Base-by-base conservation (phyloP, 2,329 filamentous ascomycete species). In the Leptographium lundbergii region DNA sequence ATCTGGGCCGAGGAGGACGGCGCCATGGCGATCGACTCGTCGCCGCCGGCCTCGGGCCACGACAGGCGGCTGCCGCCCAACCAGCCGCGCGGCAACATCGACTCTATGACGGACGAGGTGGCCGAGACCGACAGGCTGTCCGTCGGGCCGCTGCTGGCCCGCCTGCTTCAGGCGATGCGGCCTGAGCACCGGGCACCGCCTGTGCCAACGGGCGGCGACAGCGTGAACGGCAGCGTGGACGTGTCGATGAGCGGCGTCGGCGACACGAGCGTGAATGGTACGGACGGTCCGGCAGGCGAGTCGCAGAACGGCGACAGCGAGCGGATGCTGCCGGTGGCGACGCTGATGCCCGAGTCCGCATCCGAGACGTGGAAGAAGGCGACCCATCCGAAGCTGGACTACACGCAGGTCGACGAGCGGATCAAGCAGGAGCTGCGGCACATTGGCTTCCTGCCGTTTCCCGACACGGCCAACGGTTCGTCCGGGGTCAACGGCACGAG, bases 1-100 rank as follows among this genome's bases (percentile, higher is more conserved):
- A 78, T 92, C 11, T 99, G 94, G 94, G 87, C 90, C 0, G 91
- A 96, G 65, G 94, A 99, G 69, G 94, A 99, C 67, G 90, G 89
- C 11, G 77, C 82, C 54, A 87, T 90, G 77, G 79, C 85, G 45
- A 75, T 91, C 9, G 89, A 95, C 68, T 79, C 81, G 5, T 78
- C 81, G 6, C 77, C 81, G 42, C 77, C 81, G 1, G 27, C 29
- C 45, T 24, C 39, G 22, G 27, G 29, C 6, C 50, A 39, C 50
- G 77, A 79, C 48, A 85, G 90, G 59, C 85, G 83, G 64, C 78
- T 89, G 7, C 81, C 89, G 0, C 79, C 87, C 1, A 96, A 96
- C 68, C 87, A 94, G 65, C 80, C 91, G 1, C 85, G 91, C 47
- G 92, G 94, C 25, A 88, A 75, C 63, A 90, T 96, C 58, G 92